Percentiles rank a stretch among this genome's conserved stretches.
Conservation (phyloP, 257 asterid genomes). For the Ligustrum vulgare region DNA sequence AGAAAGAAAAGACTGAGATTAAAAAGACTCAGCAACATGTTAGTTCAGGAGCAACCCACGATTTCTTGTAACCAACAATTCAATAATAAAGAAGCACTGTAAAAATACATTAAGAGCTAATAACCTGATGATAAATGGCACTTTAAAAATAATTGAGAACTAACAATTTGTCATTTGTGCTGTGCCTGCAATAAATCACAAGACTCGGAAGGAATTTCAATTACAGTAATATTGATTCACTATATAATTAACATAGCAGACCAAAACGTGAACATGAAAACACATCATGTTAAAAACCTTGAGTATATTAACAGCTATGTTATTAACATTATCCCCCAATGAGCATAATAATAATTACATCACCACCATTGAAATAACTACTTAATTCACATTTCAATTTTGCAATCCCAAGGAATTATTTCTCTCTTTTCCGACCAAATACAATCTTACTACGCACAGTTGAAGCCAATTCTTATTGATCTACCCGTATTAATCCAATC, state of each 20-base stretch:
- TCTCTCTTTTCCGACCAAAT: background rate
- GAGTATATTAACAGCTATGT: background rate
- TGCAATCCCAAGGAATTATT: background rate
- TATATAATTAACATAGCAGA: background rate
- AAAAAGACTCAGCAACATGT: background rate
- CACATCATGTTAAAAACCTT: background rate
- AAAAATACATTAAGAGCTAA: too few relatives aligned
- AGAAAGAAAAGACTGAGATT: background rate
- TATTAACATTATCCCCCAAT: background rate
- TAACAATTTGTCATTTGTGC: background rate
- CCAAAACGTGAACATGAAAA: background rate
- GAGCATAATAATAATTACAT: background rate
- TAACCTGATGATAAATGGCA: background rate
- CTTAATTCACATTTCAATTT: background rate
- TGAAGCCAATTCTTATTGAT: background rate
- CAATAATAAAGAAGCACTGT: background rate
- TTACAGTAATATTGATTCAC: background rate
- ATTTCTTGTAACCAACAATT: background rate
- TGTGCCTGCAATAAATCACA: background rate
- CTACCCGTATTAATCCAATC: background rate
- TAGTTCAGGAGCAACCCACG: background rate
- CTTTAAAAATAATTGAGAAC: background rate
- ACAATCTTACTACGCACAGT: background rate
- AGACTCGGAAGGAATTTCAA: background rate
- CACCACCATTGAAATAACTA: background rate